A percentile compares a stretch with the other conserved stretches of the same genome.
Conservation (phyloP, 495 filamentous ascomycete genomes). For the Aspergillus cristatus region DNA sequence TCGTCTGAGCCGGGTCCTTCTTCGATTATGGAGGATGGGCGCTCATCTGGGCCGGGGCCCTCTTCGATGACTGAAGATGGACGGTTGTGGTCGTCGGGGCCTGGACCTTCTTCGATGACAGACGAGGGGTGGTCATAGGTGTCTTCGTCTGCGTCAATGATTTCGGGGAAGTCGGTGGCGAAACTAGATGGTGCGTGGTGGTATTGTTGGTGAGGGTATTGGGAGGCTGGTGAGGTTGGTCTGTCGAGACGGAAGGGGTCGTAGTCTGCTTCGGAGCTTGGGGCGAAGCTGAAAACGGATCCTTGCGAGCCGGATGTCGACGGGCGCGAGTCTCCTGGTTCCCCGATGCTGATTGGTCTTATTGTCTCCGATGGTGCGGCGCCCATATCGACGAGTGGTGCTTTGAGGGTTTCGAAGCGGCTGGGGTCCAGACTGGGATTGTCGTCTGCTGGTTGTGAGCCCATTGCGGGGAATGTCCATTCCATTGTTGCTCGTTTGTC, state of each 20-base stretch:
- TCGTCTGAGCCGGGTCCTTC: not conserved
- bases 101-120: constrained; percentile 27
- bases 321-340: constrained; percentile 25
- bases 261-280: constrained; percentile 32
- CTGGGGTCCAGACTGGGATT: constrained; percentile 7
- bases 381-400: constrained; percentile 12
- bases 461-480: constrained; percentile 42
- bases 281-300: constrained; percentile 14
- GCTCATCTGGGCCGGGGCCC: constrained; percentile 35
- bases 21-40: constrained; percentile 2
- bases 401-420: constrained; percentile 30
- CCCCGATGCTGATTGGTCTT: constrained; percentile 11
- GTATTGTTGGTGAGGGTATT: constrained; percentile 7
- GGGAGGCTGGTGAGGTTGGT: constrained; percentile 20
- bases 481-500: constrained; percentile 33
- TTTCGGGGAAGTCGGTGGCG: constrained; percentile 16
- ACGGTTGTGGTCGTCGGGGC: constrained; percentile 31
- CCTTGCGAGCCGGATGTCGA: constrained; percentile 30
- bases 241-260: constrained; percentile 40
- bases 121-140: constrained; percentile 16
- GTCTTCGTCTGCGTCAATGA: constrained; percentile 11
- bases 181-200: constrained; percentile 6
- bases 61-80: constrained; percentile 9
- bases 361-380: constrained; percentile 11
- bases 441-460: constrained; percentile 9